Evolutionary conservation across 148 eudicot genomes (phyloP).

Genomic region (Persicaria tinctoria): DNA sequence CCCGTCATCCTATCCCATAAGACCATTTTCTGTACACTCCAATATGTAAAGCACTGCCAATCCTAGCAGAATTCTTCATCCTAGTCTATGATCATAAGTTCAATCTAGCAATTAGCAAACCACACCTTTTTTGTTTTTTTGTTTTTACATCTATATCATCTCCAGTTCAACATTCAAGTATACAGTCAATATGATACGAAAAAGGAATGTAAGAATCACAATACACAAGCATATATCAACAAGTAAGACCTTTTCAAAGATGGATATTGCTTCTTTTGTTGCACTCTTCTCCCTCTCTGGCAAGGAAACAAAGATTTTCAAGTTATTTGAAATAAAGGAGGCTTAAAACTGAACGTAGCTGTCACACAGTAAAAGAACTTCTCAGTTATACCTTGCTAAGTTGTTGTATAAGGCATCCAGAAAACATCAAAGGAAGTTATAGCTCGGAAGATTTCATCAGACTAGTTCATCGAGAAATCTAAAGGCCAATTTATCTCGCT

Average conservation of each 20-base stretch:
- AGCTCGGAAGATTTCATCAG: not conserved
- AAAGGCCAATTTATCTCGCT: not conserved
- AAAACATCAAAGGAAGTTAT: not conserved
- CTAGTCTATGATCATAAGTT: not conserved
- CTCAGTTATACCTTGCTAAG: not conserved
- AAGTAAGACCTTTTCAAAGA: slow-evolving; percentile 52
- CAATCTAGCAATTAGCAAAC: not conserved
- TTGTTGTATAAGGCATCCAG: not conserved
- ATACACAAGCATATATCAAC: not conserved
- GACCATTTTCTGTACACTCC: not conserved
- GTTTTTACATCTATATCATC: not conserved
- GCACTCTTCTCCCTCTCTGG: slow-evolving; percentile 95
- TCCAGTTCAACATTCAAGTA: not conserved
- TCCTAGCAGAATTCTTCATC: not conserved
- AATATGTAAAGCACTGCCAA: not conserved
- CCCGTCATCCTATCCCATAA: not conserved
- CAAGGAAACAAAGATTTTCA: slow-evolving; percentile 12
- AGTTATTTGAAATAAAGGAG: not conserved
- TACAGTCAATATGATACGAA: not conserved
- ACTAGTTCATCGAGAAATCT: not conserved
- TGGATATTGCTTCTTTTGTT: slow-evolving; percentile 75
- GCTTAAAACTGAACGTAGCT: too few relatives aligned
- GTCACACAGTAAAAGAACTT: too few relatives aligned
- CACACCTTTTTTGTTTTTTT: not conserved
- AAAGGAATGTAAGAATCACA: not conserved